Evolutionary conservation across 164 flowering plant genomes (phyloP), one percentile per base, ranked within the genome.

Genomic region (Umbilicus rupestris): DNA sequence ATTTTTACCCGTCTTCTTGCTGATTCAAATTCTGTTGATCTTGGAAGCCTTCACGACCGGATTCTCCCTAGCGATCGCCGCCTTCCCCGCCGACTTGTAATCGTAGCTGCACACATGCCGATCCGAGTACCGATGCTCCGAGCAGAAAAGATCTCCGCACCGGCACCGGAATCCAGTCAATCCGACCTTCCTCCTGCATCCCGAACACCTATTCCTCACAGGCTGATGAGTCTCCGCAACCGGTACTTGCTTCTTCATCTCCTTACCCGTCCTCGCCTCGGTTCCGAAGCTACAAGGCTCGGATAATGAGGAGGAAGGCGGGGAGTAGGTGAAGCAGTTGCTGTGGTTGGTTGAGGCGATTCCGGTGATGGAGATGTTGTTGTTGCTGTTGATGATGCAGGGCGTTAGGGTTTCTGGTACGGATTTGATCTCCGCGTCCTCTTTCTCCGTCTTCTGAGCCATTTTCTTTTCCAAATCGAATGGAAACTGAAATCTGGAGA

Each of bases 91-190:
- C 64, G 71, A 66, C 78, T 85, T 90, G 80, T 75, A 84, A 68
- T 90, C 94, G 67, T 82, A 87, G 41, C 74, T 31, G 70, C 96
- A 87, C 2, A 57, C 84, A 65, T 89, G 96, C 73, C 72, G 74
- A 74, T 89, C 96, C 70, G 96, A 86, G 80, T 89, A 84, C 83
- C 96, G 71, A 68, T 87, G 96, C 47, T 64, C 24, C 80, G 82
- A 78, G 65, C 92, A 89, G 67, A 81, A 89, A 55, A 84, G 80
- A 24, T 57, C 73, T 26, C 87, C 92, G 67, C 96, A 89, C 64
- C 78, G 72, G 77, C 96, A 87, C 72, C 42, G 71, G 75, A 87
- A 89, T 4, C 74, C 66, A 16, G 45, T 28, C 74, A 64, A 31
- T 63, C 60, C 60, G 30, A 55, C 60, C 30, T 29, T 24, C 60